Evolutionary conservation across 768 basidiomycete genomes (phyloP).

Genomic region (Suillus sp.): DNA sequence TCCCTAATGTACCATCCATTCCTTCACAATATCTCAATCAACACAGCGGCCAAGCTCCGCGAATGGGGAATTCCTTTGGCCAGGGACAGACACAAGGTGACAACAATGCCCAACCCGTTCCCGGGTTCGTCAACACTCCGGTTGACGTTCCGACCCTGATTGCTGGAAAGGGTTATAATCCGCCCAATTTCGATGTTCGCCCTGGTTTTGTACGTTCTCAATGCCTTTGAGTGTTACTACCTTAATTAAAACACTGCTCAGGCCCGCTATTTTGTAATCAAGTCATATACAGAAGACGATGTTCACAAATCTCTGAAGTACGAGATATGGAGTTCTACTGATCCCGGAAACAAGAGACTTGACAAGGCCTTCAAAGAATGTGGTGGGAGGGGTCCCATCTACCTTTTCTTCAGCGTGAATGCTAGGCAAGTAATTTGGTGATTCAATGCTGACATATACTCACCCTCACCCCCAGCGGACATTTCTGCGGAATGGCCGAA

Average conservation of each 20-base stretch:
- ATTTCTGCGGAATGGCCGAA: conserved; percentile 98
- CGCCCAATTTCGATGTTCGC: conserved; percentile 76
- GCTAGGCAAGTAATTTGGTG: conserved; percentile 52
- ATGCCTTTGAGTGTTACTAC: conserved; percentile 8
- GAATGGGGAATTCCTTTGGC: conserved; percentile 40
- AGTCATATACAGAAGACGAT: conserved; percentile 98
- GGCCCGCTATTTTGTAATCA: conserved; percentile 97
- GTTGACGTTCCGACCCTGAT: conserved; percentile 87
- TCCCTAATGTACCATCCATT: conserved; percentile 73
- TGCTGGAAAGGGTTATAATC: conserved; percentile 90
- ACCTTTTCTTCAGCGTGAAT: conserved; percentile 98
- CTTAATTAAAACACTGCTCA: conserved; percentile 31
- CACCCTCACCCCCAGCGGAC: conserved; percentile 58
- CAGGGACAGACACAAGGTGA: conserved; percentile 31
- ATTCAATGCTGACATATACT: neutral
- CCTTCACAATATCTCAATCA: conserved; percentile 75
- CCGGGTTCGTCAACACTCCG: conserved; percentile 60
- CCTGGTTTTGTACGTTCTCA: conserved; percentile 67
- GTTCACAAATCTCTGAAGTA: conserved; percentile 98
- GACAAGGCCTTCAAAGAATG: conserved; percentile 98
- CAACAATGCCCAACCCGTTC: conserved; percentile 40
- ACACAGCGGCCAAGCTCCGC: conserved; percentile 36
- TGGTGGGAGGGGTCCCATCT: conserved; percentile 90
- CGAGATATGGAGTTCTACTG: conserved; percentile 97
- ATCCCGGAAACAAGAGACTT: conserved; percentile 94